phyloP scores from a whole-genome alignment of 768 basidiomycete species.

The Suillus cothurnatus region DNA sequence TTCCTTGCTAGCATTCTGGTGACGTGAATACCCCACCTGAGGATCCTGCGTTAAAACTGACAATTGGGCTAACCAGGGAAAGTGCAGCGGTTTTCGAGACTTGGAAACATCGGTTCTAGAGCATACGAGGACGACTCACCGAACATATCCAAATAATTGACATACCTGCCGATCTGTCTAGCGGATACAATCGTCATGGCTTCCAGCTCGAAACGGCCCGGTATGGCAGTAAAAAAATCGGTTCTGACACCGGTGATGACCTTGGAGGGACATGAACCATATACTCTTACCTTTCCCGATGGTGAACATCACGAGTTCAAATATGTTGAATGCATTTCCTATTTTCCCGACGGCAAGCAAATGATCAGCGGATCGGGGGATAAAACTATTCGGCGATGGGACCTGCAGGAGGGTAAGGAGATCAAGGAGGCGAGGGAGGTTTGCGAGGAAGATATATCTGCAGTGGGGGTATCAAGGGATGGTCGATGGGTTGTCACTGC shows the following conservation, averaged over 20 bases:
- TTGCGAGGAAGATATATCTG: rapidly evolving
- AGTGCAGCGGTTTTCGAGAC: background rate
- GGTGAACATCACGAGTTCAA: background rate
- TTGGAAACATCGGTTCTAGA: background rate
- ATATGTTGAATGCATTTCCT: background rate
- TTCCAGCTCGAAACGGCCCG: background rate
- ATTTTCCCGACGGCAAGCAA: background rate
- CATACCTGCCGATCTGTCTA: background rate
- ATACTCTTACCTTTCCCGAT: background rate
- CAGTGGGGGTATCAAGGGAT: background rate
- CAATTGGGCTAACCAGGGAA: background rate
- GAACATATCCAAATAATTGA: background rate
- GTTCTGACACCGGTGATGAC: background rate
- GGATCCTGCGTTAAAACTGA: background rate
- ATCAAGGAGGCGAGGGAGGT: background rate
- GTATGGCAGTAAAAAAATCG: background rate
- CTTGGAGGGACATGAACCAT: background rate
- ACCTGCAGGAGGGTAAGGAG: background rate
- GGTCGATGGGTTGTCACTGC: background rate
- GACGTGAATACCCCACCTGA: background rate
- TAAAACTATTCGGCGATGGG: background rate
- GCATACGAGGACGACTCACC: background rate
- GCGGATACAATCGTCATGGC: background rate
- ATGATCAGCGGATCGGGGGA: background rate
- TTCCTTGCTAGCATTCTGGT: background rate